Evolutionary conservation across 2,329 filamentous ascomycete genomes (phyloP), one percentile per base, ranked within the genome.

Genomic region (Chrysoporthe deuterocubensis): DNA sequence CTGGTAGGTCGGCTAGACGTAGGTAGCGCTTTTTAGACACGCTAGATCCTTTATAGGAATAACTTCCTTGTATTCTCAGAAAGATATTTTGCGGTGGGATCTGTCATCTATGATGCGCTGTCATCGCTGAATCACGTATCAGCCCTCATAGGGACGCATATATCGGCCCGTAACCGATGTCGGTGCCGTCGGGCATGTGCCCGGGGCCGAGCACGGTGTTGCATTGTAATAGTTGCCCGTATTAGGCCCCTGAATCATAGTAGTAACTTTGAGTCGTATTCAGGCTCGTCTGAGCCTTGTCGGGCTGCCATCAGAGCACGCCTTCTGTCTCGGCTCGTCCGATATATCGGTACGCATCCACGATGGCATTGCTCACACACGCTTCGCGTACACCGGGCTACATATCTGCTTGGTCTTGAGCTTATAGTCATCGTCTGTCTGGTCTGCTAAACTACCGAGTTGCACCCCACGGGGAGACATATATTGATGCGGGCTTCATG

Each of bases 171-270:
- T 21, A 32, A 54, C 14, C 50, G 11, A 54, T 4, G 57, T 61
- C 59, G 59, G 59, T 32, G 26, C 59, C 59, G 59, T 61, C 59
- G 59, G 59, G 43, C 26, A 61, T 16, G 21, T 46, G 26, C n/a
- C 59, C 59, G 59, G 59, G 42, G 59, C 59, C 59, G 59, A 61
- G 16, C 16, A 9, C 13, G 43, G 59, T 37, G 13, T 44, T 21
- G n/a, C 13, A 44, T 14, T 4, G 50, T 21, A 6, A 32, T 21
- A 54, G 21, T 5, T 54, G 34, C 32, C 54, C 34, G 16, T 57
- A 13, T 57, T 40, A 13, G 18, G 54, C 54, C 32, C 32, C 32
- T 57, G 32, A n/a, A 40, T 14, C 13, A 40, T 57, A 54, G 16
- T 32, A 9, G 11, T 13, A 7, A 50, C 26, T 26, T 26, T 26